Conservation (phyloP, 495 filamentous ascomycete species). For the Emericellopsis terricola region DNA sequence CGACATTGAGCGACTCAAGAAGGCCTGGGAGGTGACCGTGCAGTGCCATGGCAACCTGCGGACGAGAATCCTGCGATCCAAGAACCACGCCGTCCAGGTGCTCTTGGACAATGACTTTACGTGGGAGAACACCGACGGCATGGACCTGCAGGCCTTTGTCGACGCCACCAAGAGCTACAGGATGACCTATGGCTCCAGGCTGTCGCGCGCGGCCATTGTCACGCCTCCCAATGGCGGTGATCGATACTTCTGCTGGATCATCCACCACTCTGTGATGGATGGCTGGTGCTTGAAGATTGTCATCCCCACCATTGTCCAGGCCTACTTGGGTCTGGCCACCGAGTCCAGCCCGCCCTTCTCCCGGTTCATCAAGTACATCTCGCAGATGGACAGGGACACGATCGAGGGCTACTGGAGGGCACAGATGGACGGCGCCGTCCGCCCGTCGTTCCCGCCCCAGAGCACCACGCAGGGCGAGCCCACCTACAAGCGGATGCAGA, state of each 20-base stretch:
- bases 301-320: background rate
- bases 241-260: slow-evolving; percentile 2
- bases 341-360: background rate
- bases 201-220: background rate
- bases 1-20: slow-evolving; percentile 7
- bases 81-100: background rate
- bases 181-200: slow-evolving; percentile 1
- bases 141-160: background rate
- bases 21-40: background rate
- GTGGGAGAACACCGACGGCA: background rate
- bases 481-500: no score
- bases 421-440: background rate
- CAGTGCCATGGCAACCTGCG: background rate
- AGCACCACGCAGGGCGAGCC: no score
- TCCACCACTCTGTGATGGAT: slow-evolving; percentile 5
- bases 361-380: background rate
- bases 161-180: background rate
- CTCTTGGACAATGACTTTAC: background rate
- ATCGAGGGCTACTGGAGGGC: background rate
- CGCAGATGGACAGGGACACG: background rate
- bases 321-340: background rate
- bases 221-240: background rate
- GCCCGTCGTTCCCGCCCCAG: no score
- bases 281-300: slow-evolving; percentile 3
- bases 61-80: background rate